Percentiles rank a stretch among this genome's conserved stretches.
phyloP scores from a whole-genome alignment of 495 filamentous ascomycete species.

The Ramalina peruviana region DNA sequence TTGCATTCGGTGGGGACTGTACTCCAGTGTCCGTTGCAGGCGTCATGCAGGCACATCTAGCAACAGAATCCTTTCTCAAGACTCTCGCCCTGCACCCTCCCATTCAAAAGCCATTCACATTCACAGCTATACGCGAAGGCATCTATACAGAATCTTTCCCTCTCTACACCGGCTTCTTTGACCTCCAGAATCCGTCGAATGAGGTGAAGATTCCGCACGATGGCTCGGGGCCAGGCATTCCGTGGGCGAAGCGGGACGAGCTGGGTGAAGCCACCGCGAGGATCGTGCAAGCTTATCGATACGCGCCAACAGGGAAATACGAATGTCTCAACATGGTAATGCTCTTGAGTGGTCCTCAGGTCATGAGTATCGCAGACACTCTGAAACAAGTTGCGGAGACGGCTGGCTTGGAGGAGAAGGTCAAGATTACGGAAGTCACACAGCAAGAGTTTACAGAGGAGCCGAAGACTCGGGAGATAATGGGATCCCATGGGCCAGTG shows the following conservation, averaged over 20 bases:
- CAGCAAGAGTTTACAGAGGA: slow-evolving; percentile 29
- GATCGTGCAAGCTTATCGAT: slow-evolving; percentile 22
- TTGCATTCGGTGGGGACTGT: slow-evolving; percentile 39
- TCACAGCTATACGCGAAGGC: slow-evolving; percentile 46
- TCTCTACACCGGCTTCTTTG: slow-evolving; percentile 52
- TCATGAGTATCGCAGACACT: slow-evolving; percentile 27
- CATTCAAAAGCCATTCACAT: slow-evolving; percentile 20
- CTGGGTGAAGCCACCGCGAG: slow-evolving; percentile 33
- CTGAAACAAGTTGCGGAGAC: slow-evolving; percentile 23
- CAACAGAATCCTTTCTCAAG: slow-evolving; percentile 44
- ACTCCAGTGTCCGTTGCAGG: slow-evolving; percentile 31
- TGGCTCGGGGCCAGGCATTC: slow-evolving; percentile 29
- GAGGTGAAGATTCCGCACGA: slow-evolving; percentile 38
- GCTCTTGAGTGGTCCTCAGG: slow-evolving; percentile 27
- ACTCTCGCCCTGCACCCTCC: slow-evolving; percentile 11
- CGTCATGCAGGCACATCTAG: slow-evolving; percentile 58
- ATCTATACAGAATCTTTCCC: slow-evolving; percentile 56
- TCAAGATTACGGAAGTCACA: slow-evolving; percentile 23
- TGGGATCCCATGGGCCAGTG: slow-evolving; percentile 18
- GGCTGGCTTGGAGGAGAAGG: slow-evolving; percentile 12
- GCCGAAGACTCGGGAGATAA: slow-evolving; percentile 20
- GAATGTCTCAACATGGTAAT: slow-evolving; percentile 24
- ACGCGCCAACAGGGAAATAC: slow-evolving; percentile 9
- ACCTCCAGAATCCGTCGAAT: slow-evolving; percentile 17
- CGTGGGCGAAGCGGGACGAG: slow-evolving; percentile 41